phyloP scores from a whole-genome alignment of 2,329 filamentous ascomycete species.

The Botryotinia globosa region DNA sequence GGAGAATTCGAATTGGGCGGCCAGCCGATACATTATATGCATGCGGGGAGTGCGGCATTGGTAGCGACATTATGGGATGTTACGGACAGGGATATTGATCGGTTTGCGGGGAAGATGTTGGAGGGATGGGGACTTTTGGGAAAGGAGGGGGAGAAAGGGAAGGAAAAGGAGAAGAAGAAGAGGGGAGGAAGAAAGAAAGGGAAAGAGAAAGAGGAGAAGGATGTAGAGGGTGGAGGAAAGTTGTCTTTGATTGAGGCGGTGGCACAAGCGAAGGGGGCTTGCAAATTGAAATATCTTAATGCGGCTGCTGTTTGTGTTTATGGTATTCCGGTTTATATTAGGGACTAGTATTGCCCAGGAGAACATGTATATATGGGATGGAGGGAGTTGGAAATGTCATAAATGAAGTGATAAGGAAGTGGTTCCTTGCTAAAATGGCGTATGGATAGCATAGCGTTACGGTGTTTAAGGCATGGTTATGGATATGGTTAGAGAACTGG shows the following conservation, averaged over 20 bases:
- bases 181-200: constrained; percentile 35
- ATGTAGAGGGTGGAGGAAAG: constrained; percentile 37
- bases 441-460: background rate
- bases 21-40: constrained; percentile 86
- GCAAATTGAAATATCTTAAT: constrained; percentile 86
- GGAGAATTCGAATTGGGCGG: constrained; percentile 91
- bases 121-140: constrained; percentile 77
- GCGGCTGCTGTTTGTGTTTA: constrained; percentile 93
- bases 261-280: constrained; percentile 69
- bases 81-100: constrained; percentile 95
- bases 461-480: background rate
- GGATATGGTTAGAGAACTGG: background rate
- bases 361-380: background rate
- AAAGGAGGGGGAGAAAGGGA: constrained; percentile 36
- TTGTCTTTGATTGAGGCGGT: constrained; percentile 78
- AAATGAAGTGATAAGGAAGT: background rate
- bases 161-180: constrained; percentile 34
- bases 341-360: constrained; percentile 15
- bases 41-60: constrained; percentile 80
- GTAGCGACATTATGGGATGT: constrained; percentile 97
- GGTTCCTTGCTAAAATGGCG: background rate
- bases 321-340: constrained; percentile 76
- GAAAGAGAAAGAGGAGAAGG: constrained; percentile 32
- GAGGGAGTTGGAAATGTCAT: background rate
- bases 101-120: constrained; percentile 75